Conservation (phyloP, 2,329 filamentous ascomycete species). For the Penicillium sp. region DNA sequence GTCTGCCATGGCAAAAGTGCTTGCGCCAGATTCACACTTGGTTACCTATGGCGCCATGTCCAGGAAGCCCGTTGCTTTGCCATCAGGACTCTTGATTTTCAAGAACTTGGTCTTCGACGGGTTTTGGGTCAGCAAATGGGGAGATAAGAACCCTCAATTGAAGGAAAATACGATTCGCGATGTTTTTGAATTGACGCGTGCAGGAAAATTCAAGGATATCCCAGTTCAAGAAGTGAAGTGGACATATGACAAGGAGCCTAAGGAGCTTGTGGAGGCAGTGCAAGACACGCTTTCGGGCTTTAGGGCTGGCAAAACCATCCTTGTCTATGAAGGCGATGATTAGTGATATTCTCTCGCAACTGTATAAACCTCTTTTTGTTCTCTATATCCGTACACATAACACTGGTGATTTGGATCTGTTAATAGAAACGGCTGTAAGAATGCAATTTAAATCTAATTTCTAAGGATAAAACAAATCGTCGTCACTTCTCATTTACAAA, state of each 20-base stretch:
- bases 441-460: neutral
- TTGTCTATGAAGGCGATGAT: constrained; percentile 61
- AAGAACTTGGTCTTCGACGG: constrained; percentile 84
- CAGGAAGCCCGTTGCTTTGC: constrained; percentile 75
- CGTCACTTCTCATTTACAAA: neutral
- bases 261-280: constrained; percentile 66
- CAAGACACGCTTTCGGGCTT: constrained; percentile 81
- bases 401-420: neutral
- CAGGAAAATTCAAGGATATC: constrained; percentile 75
- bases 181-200: constrained; percentile 69
- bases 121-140: constrained; percentile 94
- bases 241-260: constrained; percentile 73
- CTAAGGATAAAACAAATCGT: neutral
- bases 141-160: constrained; percentile 65
- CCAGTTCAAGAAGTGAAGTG: constrained; percentile 80
- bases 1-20: constrained; percentile 69
- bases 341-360: neutral
- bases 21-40: constrained; percentile 66
- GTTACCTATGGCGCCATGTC: constrained; percentile 97
- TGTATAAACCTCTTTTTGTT: neutral
- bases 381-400: neutral
- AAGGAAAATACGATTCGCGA: constrained; percentile 81
- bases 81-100: constrained; percentile 86
- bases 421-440: neutral
- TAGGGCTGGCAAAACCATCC: constrained; percentile 82